Evolutionary conservation across 768 basidiomycete genomes (phyloP).

Genomic region (Stropharia rugosoannulata): DNA sequence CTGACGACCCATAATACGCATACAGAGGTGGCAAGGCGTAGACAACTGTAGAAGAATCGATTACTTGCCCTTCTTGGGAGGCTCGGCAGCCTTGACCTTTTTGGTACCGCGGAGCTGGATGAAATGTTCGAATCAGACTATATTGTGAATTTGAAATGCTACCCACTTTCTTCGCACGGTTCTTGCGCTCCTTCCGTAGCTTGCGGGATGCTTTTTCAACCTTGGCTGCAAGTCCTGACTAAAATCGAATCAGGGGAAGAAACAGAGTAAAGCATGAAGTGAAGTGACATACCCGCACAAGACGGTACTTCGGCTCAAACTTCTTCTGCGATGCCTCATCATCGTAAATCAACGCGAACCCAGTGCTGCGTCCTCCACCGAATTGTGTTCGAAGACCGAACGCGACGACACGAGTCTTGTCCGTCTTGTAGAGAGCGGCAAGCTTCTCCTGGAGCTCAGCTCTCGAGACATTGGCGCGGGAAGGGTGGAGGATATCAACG

Average conservation of each 20-base stretch:
- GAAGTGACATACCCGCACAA: conserved; percentile 77
- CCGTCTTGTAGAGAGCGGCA: conserved; percentile 88
- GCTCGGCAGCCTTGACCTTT: conserved; percentile 91
- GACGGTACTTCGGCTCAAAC: conserved; percentile 95
- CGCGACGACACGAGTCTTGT: conserved; percentile 86
- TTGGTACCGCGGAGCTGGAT: conserved; percentile 88
- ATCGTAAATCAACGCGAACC: conserved; percentile 97
- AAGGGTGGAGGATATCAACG: conserved; percentile 94
- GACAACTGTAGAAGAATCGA: conserved; percentile 21
- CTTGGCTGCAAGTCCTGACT: conserved; percentile 75
- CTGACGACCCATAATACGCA: conserved; percentile 31
- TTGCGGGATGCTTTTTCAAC: conserved; percentile 92
- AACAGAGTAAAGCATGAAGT: neutral
- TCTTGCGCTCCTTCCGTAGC: conserved; percentile 99
- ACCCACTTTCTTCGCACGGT: conserved; percentile 94
- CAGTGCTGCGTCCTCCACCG: conserved; percentile 97
- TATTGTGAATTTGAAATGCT: neutral
- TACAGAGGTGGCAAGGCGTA: conserved; percentile 21
- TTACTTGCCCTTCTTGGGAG: conserved; percentile 92
- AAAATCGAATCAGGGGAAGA: conserved; percentile 5
- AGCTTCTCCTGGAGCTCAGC: conserved; percentile 91
- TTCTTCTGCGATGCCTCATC: conserved; percentile 92
- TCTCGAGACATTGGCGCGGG: conserved; percentile 91
- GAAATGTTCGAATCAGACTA: conserved; percentile 11
- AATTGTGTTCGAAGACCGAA: conserved; percentile 96